phyloP scores from a whole-genome alignment of 805 yeast species.

The Scheffersomyces amazonensis region DNA sequence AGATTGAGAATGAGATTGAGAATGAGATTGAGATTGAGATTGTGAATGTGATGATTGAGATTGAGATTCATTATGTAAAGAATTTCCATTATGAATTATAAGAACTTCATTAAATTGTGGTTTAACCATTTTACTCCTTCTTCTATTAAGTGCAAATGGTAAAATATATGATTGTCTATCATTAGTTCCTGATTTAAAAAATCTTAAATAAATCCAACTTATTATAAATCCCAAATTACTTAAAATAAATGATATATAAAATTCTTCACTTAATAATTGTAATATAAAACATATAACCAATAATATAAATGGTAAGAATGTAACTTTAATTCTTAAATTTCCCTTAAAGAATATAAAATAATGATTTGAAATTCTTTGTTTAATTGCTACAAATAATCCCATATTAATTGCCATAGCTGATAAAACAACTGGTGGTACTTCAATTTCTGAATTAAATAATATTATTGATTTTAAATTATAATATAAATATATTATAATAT shows the following conservation, averaged over 20 bases:
- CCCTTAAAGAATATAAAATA: conserved; percentile 49
- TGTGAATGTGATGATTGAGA: not conserved
- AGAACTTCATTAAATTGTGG: too few species aligned
- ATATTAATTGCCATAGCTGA: conserved; percentile 55
- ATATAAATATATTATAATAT: conserved; percentile 26
- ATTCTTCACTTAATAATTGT: conserved; percentile 25
- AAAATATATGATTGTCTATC: conserved; percentile 42
- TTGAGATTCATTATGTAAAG: not conserved
- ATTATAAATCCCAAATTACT: conserved; percentile 29
- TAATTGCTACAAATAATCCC: conserved; percentile 62
- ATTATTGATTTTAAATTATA: conserved; percentile 14
- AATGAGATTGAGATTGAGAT: not conserved
- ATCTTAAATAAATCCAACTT: conserved; percentile 40
- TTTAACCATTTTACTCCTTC: conserved; percentile 1
- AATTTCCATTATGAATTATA: not conserved
- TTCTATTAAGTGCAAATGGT: conserved; percentile 20
- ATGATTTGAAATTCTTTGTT: conserved; percentile 65
- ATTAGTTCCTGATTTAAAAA: conserved; percentile 38
- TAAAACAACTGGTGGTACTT: conserved; percentile 43
- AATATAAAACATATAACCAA: conserved; percentile 19
- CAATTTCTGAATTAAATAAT: conserved; percentile 10
- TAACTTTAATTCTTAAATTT: conserved; percentile 40
- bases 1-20: not conserved
- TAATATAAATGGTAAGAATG: conserved; percentile 36
- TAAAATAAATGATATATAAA: conserved; percentile 19